These are phyloP conservation scores for Sporisorium sorghi DNA, from an alignment of 1,284 basidiomycete species.

Conservation along the genomic window DNA sequence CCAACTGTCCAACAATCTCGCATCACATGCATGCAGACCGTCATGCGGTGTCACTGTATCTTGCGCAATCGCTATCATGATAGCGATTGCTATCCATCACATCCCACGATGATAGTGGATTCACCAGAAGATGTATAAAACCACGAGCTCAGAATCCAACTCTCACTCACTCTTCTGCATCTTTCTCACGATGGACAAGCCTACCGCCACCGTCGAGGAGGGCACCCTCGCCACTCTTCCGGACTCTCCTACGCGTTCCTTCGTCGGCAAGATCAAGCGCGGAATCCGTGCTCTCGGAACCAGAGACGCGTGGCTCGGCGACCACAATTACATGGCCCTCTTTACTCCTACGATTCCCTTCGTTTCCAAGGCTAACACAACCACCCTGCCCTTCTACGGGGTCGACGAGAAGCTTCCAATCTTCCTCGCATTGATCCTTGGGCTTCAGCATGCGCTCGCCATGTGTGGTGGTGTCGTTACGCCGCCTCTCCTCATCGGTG, in stretches of 20 bases:
- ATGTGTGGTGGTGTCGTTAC: constrained; percentile 44
- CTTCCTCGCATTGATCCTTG: constrained; percentile 19
- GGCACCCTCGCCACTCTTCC: constrained; percentile 28
- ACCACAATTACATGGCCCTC: constrained; percentile 32
- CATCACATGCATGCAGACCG: neutral
- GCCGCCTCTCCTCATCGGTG: constrained; percentile 31
- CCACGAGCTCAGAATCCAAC: neutral
- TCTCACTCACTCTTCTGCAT: neutral
- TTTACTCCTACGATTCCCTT: constrained; percentile 35
- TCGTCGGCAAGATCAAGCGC: constrained; percentile 22
- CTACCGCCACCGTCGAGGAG: constrained; percentile 22
- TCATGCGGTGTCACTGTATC: neutral
- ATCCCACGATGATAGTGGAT: no score
- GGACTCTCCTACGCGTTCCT: constrained; percentile 14
- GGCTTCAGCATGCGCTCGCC: constrained; percentile 25
- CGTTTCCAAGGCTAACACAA: constrained; percentile 14
- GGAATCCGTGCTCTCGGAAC: constrained; percentile 20
- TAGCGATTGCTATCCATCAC: constrained; percentile 6
- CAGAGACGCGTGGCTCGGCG: constrained; percentile 35
- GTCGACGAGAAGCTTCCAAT: constrained; percentile 28
- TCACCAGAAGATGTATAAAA: neutral
- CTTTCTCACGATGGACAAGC: constrained; percentile 19
- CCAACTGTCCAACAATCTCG: no score
- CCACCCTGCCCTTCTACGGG: constrained; percentile 30
- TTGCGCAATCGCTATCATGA: neutral